phyloP scores from a whole-genome alignment of 768 basidiomycete genomes.

The Mycena vitilis region DNA sequence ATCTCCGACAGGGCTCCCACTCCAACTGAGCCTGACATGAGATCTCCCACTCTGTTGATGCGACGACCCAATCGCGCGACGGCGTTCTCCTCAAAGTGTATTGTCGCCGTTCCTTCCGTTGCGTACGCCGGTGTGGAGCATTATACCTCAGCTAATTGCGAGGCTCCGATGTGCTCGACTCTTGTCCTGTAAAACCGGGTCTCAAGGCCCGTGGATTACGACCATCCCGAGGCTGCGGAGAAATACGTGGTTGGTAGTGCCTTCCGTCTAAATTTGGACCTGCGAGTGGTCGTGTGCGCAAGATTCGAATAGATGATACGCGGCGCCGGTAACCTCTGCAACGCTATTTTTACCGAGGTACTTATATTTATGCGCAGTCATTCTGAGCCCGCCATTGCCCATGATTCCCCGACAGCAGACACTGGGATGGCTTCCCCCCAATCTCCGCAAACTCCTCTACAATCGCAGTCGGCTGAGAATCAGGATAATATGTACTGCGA shows the following conservation, averaged over 20 bases:
- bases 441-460: slow-evolving; percentile 2
- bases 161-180: no score
- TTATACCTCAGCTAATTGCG: no score
- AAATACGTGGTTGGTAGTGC: not conserved
- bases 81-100: no score
- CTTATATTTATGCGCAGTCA: not conserved
- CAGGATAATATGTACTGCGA: slow-evolving; percentile 15
- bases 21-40: no score
- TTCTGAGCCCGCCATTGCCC: not conserved
- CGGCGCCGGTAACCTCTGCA: not conserved
- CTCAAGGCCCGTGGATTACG: no score
- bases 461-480: slow-evolving; percentile 17
- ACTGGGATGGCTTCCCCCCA: not conserved
- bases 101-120: no score
- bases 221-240: no score
- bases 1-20: no score
- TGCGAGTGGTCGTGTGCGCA: not conserved
- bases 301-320: not conserved
- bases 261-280: not conserved
- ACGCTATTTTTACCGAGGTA: not conserved
- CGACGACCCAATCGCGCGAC: no score
- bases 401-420: not conserved
- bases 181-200: no score
- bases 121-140: no score
- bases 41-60: no score